These are phyloP conservation scores for Trichothecium roseum DNA, from an alignment of 2,329 filamentous ascomycete genomes.

Conservation along the genomic window DNA sequence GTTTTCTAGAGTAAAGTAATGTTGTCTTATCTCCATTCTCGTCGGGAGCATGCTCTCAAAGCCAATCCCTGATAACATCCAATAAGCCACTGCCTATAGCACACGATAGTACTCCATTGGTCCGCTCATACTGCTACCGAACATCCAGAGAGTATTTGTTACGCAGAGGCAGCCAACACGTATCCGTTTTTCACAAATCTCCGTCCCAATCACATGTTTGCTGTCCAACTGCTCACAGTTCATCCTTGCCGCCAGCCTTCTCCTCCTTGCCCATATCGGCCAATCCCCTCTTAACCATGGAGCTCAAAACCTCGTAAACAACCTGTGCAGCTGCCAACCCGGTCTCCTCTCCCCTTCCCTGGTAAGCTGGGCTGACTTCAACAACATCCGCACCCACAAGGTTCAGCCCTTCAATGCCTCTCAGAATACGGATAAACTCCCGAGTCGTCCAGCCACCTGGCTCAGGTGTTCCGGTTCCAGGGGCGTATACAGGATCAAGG, in stretches of 20 bases:
- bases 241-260: slow-evolving; percentile 1
- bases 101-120: too few species aligned
- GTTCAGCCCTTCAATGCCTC: slow-evolving; percentile 59
- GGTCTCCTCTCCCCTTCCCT: slow-evolving; percentile 70
- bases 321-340: slow-evolving; percentile 76
- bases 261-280: slow-evolving; percentile 16
- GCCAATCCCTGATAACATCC: too few species aligned
- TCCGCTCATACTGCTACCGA: too few species aligned
- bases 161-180: too few species aligned
- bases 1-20: too few species aligned
- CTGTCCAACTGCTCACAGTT: not conserved
- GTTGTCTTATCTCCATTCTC: too few species aligned
- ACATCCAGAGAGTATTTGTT: too few species aligned
- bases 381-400: slow-evolving; percentile 63
- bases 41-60: too few species aligned
- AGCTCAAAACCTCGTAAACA: slow-evolving; percentile 74
- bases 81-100: too few species aligned
- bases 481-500: slow-evolving; percentile 70
- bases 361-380: slow-evolving; percentile 73
- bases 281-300: slow-evolving; percentile 42
- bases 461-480: slow-evolving; percentile 65
- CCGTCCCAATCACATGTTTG: too few species aligned
- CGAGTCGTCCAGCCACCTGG: slow-evolving; percentile 67
- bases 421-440: slow-evolving; percentile 61
- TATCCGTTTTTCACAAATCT: too few species aligned